Evolutionary conservation across 2,329 filamentous ascomycete genomes (phyloP).

Genomic region (Aspergillus caelatus): DNA sequence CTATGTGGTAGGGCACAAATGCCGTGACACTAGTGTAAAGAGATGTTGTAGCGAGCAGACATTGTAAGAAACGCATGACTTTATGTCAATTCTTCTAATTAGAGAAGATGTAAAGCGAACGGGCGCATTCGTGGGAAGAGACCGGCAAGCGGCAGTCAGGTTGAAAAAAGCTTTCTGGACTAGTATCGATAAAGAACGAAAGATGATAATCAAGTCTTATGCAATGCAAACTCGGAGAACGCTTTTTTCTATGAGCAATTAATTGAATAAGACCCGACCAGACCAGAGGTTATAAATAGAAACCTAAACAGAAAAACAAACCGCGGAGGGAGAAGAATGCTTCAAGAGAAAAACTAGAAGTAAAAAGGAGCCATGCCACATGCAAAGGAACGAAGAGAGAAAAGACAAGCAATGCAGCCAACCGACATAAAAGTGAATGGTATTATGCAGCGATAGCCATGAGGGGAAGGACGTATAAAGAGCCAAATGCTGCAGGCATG

Average conservation of each 20-base stretch:
- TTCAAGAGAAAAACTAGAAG: not conserved
- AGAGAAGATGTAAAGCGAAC: not conserved
- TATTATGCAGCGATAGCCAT: not conserved
- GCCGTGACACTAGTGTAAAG: conserved; percentile 42
- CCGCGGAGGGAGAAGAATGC: not conserved
- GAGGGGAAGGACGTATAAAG: conserved; percentile 1
- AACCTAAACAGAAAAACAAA: not conserved
- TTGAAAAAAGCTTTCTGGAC: not conserved
- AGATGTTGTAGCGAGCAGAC: conserved; percentile 33
- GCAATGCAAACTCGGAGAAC: not conserved
- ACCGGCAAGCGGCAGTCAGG: not conserved
- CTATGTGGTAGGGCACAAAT: conserved; percentile 47
- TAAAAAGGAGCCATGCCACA: not conserved
- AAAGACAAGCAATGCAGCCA: not conserved
- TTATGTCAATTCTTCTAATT: conserved; percentile 14
- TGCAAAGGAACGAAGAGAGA: not conserved
- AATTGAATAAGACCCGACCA: not conserved
- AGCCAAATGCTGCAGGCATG: not conserved
- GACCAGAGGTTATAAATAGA: not conserved
- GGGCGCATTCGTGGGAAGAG: conserved; percentile 12
- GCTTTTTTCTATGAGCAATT: not conserved
- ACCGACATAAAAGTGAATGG: too few species aligned
- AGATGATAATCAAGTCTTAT: not conserved
- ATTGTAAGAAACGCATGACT: conserved; percentile 44
- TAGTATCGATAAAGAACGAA: not conserved